phyloP scores from a whole-genome alignment of 2,329 filamentous ascomycete species.

The Lasiodiplodia gonubiensis region DNA sequence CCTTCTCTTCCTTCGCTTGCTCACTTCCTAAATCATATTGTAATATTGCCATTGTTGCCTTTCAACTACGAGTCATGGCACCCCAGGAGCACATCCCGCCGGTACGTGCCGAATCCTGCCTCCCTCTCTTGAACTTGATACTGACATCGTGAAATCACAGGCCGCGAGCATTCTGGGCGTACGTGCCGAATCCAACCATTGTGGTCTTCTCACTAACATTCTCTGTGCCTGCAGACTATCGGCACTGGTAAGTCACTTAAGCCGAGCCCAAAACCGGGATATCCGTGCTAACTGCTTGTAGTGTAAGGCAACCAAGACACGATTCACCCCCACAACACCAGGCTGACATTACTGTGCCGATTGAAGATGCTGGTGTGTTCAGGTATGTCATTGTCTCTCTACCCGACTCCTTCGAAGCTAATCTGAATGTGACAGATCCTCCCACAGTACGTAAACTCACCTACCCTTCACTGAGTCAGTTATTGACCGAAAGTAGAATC shows the following conservation, averaged over 20 bases:
- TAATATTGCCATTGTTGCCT: conserved; percentile 12
- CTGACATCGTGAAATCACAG: conserved; percentile 38
- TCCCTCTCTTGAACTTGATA: neutral
- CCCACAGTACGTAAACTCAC: conserved; percentile 38
- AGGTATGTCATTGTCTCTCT: conserved; percentile 36
- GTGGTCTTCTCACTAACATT: neutral
- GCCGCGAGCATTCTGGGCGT: conserved; percentile 48
- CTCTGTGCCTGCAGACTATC: conserved; percentile 39
- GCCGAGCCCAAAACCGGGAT: neutral
- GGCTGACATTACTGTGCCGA: conserved; percentile 28
- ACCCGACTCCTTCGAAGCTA: conserved; percentile 25
- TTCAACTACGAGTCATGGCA: conserved; percentile 22
- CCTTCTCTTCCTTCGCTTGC: neutral
- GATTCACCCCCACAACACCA: conserved; percentile 31
- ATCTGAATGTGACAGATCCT: conserved; percentile 41
- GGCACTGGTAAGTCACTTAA: conserved; percentile 42
- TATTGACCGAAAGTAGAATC: conserved; percentile 49
- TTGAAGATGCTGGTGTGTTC: conserved; percentile 50
- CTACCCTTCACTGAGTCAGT: neutral
- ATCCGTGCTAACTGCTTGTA: conserved; percentile 28
- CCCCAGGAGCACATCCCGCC: conserved; percentile 28
- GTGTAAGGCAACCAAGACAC: conserved; percentile 31
- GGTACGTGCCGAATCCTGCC: neutral
- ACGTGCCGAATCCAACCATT: conserved; percentile 31
- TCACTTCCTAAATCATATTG: neutral